Percentiles rank a stretch among this genome's conserved stretches.
Conservation (phyloP, 176 grass and related monocot species). For the Zoysia pacifica region DNA sequence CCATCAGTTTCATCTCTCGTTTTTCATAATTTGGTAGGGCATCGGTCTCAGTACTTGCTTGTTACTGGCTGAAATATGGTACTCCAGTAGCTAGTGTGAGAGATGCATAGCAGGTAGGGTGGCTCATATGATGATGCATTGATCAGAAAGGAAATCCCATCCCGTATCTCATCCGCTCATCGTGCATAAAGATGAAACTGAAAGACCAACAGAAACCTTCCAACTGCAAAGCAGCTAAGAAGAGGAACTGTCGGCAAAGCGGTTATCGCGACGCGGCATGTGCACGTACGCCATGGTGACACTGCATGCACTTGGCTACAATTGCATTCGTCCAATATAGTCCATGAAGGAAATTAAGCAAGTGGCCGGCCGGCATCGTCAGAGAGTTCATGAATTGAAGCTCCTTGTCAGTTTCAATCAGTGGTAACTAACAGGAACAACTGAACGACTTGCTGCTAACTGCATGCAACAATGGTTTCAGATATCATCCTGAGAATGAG, state of each 20-base stretch:
- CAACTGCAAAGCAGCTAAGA: background rate
- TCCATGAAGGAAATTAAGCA: background rate
- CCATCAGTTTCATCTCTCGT: background rate
- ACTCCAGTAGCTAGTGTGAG: too few relatives aligned
- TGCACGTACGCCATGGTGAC: background rate
- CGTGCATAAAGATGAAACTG: slow-evolving; percentile 1
- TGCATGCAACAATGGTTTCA: too few relatives aligned
- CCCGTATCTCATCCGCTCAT: background rate
- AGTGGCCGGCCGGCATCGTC: background rate
- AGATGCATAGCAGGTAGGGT: too few relatives aligned
- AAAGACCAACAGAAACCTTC: slow-evolving; percentile 1
- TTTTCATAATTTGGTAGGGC: background rate
- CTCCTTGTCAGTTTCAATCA: too few relatives aligned
- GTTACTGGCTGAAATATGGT: too few relatives aligned
- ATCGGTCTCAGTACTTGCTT: background rate
- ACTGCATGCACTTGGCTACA: slow-evolving; percentile 7
- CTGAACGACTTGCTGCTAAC: too few relatives aligned
- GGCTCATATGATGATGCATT: background rate
- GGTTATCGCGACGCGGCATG: background rate
- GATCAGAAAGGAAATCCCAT: background rate
- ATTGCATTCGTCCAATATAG: slow-evolving; percentile 3
- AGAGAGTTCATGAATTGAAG: too few relatives aligned
- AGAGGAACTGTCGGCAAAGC: background rate
- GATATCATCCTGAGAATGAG: too few relatives aligned
- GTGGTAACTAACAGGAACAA: too few relatives aligned